These are phyloP conservation scores for Didymella keratinophila DNA, from an alignment of 2,329 filamentous ascomycete species.

Conservation along the genomic window DNA sequence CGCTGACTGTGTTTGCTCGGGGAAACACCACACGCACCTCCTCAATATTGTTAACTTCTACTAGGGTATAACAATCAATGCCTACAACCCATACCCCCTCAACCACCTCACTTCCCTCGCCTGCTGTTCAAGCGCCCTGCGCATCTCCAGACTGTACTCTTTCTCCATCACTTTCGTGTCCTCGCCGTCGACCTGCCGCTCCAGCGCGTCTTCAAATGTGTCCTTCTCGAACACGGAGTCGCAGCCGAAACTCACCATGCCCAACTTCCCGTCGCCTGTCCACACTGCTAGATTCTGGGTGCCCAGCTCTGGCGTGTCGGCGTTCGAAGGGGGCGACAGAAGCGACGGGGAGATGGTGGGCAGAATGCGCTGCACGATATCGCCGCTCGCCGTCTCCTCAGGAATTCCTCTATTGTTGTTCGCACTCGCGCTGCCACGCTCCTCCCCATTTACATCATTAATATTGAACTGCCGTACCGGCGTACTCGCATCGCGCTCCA, in stretches of 20 bases:
- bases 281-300: conserved; percentile 78
- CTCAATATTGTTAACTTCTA: no score
- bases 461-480: conserved; percentile 66
- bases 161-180: conserved; percentile 62
- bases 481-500: conserved; percentile 78
- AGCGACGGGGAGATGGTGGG: conserved; percentile 57
- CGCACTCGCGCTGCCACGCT: background rate
- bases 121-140: conserved; percentile 75
- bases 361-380: conserved; percentile 82
- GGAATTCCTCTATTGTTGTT: background rate
- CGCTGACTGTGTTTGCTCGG: no score
- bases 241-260: conserved; percentile 65
- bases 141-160: conserved; percentile 74
- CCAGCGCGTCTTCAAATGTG: conserved; percentile 45
- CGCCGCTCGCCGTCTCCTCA: conserved; percentile 51
- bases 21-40: no score
- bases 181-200: conserved; percentile 52
- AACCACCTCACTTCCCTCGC: conserved; percentile 81
- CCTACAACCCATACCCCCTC: conserved; percentile 66
- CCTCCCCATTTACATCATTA: conserved; percentile 50
- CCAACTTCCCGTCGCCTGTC: conserved; percentile 83
- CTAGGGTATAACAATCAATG: no score
- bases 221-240: conserved; percentile 37
- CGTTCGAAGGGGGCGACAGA: background rate
- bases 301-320: conserved; percentile 32